These are phyloP conservation scores for Santalum album DNA, from an alignment of 164 flowering plant species.

Conservation along the genomic window DNA sequence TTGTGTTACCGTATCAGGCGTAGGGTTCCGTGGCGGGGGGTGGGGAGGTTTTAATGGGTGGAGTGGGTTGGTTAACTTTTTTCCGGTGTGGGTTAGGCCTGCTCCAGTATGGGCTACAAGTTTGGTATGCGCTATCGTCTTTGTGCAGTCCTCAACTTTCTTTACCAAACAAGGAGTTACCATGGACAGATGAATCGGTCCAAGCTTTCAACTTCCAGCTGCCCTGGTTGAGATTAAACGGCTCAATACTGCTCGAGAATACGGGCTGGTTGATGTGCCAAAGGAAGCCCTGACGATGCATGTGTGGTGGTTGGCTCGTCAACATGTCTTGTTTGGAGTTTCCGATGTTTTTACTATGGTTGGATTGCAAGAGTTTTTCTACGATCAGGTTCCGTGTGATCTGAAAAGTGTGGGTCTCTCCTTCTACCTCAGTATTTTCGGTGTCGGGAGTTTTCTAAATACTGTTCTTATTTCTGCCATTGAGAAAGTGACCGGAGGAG, in stretches of 20 bases:
- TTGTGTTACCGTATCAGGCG: no score
- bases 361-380: constrained; percentile 1
- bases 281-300: constrained; percentile 5
- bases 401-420: constrained; percentile 19
- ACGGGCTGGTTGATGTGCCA: constrained; percentile 6
- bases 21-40: no score
- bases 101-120: constrained; percentile 26
- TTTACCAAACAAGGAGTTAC: constrained; percentile 37
- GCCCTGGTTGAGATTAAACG: constrained; percentile 20
- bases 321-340: background rate
- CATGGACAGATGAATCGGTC: constrained; percentile 24
- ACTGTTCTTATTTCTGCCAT: constrained; percentile 8
- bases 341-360: background rate
- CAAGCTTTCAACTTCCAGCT: constrained; percentile 21
- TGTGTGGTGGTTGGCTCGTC: constrained; percentile 10
- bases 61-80: no score
- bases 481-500: constrained; percentile 7
- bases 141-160: constrained; percentile 28
- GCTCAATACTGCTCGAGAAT: constrained; percentile 6
- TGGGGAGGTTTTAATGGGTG: no score
- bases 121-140: constrained; percentile 24
- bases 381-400: constrained; percentile 14
- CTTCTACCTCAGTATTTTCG: constrained; percentile 18
- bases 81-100: no score
- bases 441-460: constrained; percentile 18